Evolutionary conservation across 495 filamentous ascomycete species (phyloP), one percentile per base, ranked within the genome.

Genomic region (Penicillium daleae): DNA sequence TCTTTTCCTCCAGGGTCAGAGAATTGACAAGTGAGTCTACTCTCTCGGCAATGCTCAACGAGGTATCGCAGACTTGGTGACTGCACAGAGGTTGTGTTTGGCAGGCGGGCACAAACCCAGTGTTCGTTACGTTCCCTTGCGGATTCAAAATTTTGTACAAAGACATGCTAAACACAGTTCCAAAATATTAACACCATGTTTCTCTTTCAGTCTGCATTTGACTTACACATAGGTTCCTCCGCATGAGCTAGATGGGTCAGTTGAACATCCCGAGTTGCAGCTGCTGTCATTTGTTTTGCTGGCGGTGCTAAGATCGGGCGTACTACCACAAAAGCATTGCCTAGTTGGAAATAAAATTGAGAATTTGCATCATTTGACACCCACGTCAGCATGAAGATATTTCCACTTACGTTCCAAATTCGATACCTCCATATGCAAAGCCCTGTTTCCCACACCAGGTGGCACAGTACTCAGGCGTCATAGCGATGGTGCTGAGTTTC

Each of bases 401-500:
- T 17, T 12, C 32, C 27, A 19, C 58, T 60, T 39, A 59, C 56
- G 56, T 60, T 60, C 58, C 48, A 60, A 60, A 60, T 37, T 60
- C 58, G 35, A 60, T 44, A 35, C 58, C 58, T 33, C 58, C 49
- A 33, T 60, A 60, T 37, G 48, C 46, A 60, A 60, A 60, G 33
- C 58, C 58, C 24, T 48, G 48, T 53, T 53, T 32, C 44, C 58
- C 58, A 17, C 58, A 60, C 58, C 58, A 60, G 48, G 26, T 60
- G 58, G 58, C 58, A 60, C 58, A 60, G 58, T 60, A 54, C 48
- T 60, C 33, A 44, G 59, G 50, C 29, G 52, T 56, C 59, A 61
- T 61, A 50, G 21, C 39, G 56, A 61, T 55, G 19, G 59, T 61
- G 50, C 51, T 56, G n/a, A 61, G 52, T 49, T 61, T 61, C 26